These are phyloP conservation scores for Yarrowia galli DNA, from an alignment of 1,139 yeast genomes.

Conservation along the genomic window DNA sequence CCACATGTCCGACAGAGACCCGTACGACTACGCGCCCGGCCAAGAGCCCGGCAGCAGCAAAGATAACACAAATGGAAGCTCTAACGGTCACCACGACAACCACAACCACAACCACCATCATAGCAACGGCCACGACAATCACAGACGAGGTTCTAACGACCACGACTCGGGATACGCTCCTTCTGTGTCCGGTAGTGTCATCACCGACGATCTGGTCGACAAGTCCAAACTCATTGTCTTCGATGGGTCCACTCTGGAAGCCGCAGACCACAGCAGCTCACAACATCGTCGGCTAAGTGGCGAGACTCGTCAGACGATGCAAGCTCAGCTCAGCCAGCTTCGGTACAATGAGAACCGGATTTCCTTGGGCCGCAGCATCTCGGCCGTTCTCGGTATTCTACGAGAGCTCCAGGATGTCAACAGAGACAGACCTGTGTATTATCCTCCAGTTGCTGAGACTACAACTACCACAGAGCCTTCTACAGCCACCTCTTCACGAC, in stretches of 20 bases:
- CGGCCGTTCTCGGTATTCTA: constrained; percentile 62
- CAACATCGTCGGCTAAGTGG: constrained; percentile 46
- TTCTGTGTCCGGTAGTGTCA: constrained; percentile 40
- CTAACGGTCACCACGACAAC: neutral
- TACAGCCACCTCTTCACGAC: neutral
- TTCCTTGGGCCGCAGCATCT: constrained; percentile 67
- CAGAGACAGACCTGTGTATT: constrained; percentile 66
- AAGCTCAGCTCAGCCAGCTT: constrained; percentile 64
- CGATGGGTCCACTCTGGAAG: constrained; percentile 40
- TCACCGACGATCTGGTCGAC: constrained; percentile 39
- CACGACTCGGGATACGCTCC: constrained; percentile 47
- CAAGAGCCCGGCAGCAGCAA: constrained; percentile 35
- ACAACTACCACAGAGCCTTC: neutral
- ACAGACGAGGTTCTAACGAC: constrained; percentile 25
- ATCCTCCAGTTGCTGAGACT: constrained; percentile 56
- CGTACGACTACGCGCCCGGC: constrained; percentile 42
- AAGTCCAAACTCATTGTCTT: constrained; percentile 42
- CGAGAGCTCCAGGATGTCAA: constrained; percentile 65
- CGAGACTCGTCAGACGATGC: constrained; percentile 47
- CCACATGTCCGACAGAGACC: constrained; percentile 28
- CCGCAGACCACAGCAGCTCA: constrained; percentile 34
- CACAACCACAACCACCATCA: neutral
- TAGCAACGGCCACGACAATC: neutral
- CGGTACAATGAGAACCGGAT: constrained; percentile 73
- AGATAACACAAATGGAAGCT: neutral